Evolutionary conservation across 805 yeast species (phyloP).

Genomic region (Metschnikowia peoriensis): DNA sequence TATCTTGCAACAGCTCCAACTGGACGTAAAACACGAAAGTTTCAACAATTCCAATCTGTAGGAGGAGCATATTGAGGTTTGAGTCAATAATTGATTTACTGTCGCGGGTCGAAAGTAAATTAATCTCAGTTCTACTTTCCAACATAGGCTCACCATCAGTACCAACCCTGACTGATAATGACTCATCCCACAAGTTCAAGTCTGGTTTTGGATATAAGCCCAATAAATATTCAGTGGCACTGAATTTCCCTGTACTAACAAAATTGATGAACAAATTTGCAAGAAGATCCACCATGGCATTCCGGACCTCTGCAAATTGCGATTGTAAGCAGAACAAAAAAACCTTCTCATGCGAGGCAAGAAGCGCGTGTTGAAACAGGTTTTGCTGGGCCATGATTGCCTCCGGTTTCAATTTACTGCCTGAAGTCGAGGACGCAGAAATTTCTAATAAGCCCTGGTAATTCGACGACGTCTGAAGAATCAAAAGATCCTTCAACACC

Average conservation of each 20-base stretch:
- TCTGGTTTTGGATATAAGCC: conserved; percentile 31
- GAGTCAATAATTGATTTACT: conserved; percentile 25
- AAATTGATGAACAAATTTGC: conserved; percentile 35
- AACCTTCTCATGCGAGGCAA: conserved; percentile 30
- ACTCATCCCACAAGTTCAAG: conserved; percentile 29
- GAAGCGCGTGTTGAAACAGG: conserved; percentile 31
- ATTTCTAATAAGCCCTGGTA: conserved; percentile 37
- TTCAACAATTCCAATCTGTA: conserved; percentile 34
- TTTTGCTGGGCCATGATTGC: conserved; percentile 40
- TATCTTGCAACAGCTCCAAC: conserved; percentile 39
- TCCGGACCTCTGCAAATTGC: conserved; percentile 33
- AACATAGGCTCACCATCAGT: conserved; percentile 20
- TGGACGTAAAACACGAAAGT: conserved; percentile 36
- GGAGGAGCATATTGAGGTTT: conserved; percentile 21
- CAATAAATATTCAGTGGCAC: conserved; percentile 34
- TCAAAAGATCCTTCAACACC: conserved; percentile 30
- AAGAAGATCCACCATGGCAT: conserved; percentile 36
- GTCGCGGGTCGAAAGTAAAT: conserved; percentile 24
- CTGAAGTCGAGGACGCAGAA: conserved; percentile 36
- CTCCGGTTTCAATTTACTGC: conserved; percentile 43
- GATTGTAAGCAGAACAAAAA: conserved; percentile 31
- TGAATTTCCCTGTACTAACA: conserved; percentile 39
- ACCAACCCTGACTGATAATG: conserved; percentile 20
- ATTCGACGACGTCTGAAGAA: conserved; percentile 34
- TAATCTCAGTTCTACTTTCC: conserved; percentile 22